phyloP scores from a whole-genome alignment of 345 rosid species.

The Pistacia atlantica region DNA sequence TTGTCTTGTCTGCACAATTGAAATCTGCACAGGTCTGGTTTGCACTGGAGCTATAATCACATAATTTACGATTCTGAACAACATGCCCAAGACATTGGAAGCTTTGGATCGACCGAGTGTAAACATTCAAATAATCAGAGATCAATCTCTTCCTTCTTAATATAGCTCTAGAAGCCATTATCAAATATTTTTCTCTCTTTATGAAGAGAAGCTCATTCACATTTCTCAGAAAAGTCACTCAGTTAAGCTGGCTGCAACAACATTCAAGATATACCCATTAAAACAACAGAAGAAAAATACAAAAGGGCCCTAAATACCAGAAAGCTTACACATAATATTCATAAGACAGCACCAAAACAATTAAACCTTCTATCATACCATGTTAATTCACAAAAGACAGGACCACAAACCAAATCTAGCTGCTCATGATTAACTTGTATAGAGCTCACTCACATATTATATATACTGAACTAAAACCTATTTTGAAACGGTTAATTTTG shows the following conservation, averaged over 20 bases:
- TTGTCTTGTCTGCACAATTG: conserved; percentile 18
- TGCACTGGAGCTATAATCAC: conserved; percentile 23
- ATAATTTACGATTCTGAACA: conserved; percentile 29
- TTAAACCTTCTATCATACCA: neutral
- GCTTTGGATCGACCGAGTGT: conserved; percentile 39
- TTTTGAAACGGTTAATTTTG: neutral
- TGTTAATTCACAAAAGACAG: neutral
- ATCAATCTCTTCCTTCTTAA: conserved; percentile 52
- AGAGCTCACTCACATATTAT: neutral
- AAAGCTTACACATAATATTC: neutral
- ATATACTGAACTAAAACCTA: neutral
- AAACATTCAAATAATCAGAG: conserved; percentile 46
- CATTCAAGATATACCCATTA: conserved; percentile 9
- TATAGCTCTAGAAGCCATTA: conserved; percentile 79
- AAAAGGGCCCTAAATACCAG: neutral
- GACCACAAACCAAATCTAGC: neutral
- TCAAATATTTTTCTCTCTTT: conserved; percentile 21
- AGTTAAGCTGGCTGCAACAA: conserved; percentile 25
- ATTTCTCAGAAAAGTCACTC: conserved; percentile 25
- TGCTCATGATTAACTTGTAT: neutral
- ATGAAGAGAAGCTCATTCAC: conserved; percentile 23
- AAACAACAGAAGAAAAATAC: neutral
- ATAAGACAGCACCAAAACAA: neutral
- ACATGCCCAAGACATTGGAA: conserved; percentile 42
- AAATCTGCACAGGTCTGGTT: conserved; percentile 20